These are phyloP conservation scores for Pythium monospermum DNA, from an alignment of 352 stramenopile species.

Conservation along the genomic window DNA sequence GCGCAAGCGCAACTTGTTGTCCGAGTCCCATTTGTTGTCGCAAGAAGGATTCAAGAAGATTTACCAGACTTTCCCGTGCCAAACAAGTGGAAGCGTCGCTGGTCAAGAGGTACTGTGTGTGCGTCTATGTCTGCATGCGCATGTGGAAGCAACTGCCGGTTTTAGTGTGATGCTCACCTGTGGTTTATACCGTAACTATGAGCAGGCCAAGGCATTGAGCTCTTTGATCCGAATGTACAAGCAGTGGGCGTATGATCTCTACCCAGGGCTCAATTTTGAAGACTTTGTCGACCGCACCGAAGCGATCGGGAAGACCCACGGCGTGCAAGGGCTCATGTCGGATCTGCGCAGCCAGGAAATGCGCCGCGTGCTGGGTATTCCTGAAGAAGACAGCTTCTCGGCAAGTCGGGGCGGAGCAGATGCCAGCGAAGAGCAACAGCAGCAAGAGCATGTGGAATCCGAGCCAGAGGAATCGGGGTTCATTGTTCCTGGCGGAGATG, in stretches of 20 bases:
- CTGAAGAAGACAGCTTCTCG: constrained; percentile 9
- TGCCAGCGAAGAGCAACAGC: constrained; percentile 13
- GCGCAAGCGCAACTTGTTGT: constrained; percentile 50
- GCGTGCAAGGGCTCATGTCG: constrained; percentile 50
- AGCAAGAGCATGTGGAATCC: constrained; percentile 24
- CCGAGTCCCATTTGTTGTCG: constrained; percentile 62
- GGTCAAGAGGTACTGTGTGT: constrained; percentile 50
- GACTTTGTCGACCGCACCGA: constrained; percentile 73
- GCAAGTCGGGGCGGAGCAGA: not conserved
- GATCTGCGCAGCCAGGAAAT: constrained; percentile 58
- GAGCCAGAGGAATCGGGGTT: constrained; percentile 19
- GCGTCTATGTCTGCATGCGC: not conserved
- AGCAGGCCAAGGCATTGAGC: constrained; percentile 47
- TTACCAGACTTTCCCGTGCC: constrained; percentile 65
- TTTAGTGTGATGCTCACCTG: too few species aligned
- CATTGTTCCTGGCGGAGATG: constrained; percentile 14
- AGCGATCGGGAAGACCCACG: constrained; percentile 45
- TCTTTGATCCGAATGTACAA: constrained; percentile 80
- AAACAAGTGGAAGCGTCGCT: constrained; percentile 43
- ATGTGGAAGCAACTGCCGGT: too few species aligned
- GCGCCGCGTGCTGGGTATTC: constrained; percentile 25
- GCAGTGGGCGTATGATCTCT: constrained; percentile 82
- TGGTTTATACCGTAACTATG: too few species aligned
- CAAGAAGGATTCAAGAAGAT: constrained; percentile 65
- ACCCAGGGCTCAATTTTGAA: constrained; percentile 76